A percentile compares a stretch with the other conserved stretches of the same genome.
Evolutionary conservation across 768 basidiomycete genomes (phyloP).

Genomic region (Collybiopsis confluens): DNA sequence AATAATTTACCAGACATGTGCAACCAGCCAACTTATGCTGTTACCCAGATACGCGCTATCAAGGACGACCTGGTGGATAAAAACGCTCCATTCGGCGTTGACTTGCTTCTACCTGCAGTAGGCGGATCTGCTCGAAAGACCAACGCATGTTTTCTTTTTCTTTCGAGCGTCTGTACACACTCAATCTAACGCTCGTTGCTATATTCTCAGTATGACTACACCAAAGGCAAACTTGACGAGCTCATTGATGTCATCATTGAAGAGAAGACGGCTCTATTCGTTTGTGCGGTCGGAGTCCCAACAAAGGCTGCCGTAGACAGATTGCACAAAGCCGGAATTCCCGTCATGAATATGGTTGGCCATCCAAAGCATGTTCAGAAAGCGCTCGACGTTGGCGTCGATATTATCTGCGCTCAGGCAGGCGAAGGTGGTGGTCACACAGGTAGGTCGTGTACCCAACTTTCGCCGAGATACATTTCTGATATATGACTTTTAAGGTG

Average conservation of each 20-base stretch:
- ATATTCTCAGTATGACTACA: conserved; percentile 70
- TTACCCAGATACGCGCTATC: conserved; percentile 60
- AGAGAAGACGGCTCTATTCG: conserved; percentile 83
- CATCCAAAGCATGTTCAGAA: conserved; percentile 86
- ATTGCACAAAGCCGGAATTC: conserved; percentile 80
- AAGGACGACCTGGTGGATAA: conserved; percentile 72
- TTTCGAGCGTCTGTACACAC: background rate
- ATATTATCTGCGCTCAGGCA: conserved; percentile 92
- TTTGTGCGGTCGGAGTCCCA: conserved; percentile 88
- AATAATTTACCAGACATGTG: conserved; percentile 11
- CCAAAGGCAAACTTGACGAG: conserved; percentile 78
- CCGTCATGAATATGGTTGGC: conserved; percentile 96
- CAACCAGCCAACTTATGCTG: background rate
- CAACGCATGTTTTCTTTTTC: conserved; percentile 47
- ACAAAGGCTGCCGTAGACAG: conserved; percentile 75
- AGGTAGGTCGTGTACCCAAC: conserved; percentile 66
- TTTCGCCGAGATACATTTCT: conserved; percentile 42
- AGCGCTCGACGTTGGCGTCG: conserved; percentile 80
- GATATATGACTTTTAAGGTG: background rate
- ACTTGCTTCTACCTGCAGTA: conserved; percentile 83
- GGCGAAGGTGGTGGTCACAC: conserved; percentile 92
- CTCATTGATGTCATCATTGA: conserved; percentile 91
- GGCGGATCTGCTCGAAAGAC: conserved; percentile 89
- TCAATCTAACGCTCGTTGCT: background rate
- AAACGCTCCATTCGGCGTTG: conserved; percentile 85